Base-by-base conservation (phyloP, 2,329 filamentous ascomycete species). In the Aspergillus costaricaensis region DNA sequence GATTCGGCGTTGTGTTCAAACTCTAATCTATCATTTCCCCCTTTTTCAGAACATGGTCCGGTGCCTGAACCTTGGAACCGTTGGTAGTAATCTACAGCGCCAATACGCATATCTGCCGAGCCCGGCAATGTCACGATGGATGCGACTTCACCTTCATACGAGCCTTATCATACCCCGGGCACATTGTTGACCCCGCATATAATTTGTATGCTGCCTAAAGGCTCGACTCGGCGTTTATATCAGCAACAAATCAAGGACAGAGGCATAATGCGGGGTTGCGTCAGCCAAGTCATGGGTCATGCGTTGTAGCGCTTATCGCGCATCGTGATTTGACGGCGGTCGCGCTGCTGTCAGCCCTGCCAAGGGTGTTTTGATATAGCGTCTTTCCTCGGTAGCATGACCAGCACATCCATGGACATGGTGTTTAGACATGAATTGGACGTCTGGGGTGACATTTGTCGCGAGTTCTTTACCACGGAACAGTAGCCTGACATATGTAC, bases 311-410 rank as follows among this genome's bases (percentile, higher is more conserved):
- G 47, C 47, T 50, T 50, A 50, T 50, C 47, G 25, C 9, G 47
- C n/a, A 32, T 30, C 9, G 15, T 19, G 25, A 50, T 50, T 50
- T 50, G 47, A 21, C 47, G 15, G 25, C 25, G 15, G 15, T n/a
- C 30, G 47, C n/a, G 47, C 47, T 32, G 47, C 23, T 50, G 27
- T 50, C 47, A 50, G 47, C 47, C 47, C 47, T 50, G 47, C 47
- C 47, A 50, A 50, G 47, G 23, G 10, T 5, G 4, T 44, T 32
- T 44, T 21, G 21, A 50, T 27, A 50, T 50, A 30, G 47, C 3
- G 25, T 1, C 25, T 32, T 30, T 17, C 15, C 25, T 15, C 30
- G 47, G 47, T n/a, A 17, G 25, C 7, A 30, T 17, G 7, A 6
- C 47, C 47, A 50, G 25, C 47, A 27, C 47, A 50, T 50, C 27